These are phyloP conservation scores for Trichoderma citrinoviride DNA, from an alignment of 2,329 filamentous ascomycete species.

Conservation along the genomic window DNA sequence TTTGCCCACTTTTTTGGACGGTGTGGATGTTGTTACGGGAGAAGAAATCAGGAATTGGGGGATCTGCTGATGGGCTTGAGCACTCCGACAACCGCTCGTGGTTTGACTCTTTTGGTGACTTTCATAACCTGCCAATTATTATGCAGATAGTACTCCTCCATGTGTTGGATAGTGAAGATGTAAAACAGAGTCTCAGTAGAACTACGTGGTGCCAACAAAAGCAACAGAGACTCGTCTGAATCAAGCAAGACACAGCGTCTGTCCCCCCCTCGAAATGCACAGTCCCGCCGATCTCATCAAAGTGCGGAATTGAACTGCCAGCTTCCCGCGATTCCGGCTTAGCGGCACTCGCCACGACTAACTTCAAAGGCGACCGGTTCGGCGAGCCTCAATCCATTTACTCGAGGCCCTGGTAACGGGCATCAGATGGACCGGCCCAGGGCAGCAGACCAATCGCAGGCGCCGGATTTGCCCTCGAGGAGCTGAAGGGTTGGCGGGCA, in stretches of 20 bases:
- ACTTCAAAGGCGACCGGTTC: background rate
- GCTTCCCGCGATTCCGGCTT: constrained; percentile 1
- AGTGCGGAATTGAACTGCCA: background rate
- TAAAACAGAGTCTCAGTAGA: too few species aligned
- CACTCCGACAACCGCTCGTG: background rate
- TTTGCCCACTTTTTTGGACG: background rate
- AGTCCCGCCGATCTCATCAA: too few species aligned
- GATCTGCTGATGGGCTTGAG: background rate
- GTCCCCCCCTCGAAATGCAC: too few species aligned
- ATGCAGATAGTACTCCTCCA: too few species aligned
- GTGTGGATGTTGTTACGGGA: background rate
- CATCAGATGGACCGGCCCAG: background rate
- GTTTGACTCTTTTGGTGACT: background rate
- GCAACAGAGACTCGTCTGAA: too few species aligned
- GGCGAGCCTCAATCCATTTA: constrained; percentile 11
- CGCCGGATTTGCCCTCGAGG: background rate
- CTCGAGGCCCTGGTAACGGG: too few species aligned
- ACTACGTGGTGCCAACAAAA: too few species aligned
- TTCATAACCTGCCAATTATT: too few species aligned
- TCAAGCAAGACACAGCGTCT: too few species aligned
- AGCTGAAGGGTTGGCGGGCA: background rate
- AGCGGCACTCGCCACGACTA: constrained; percentile 14
- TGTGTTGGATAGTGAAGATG: too few species aligned
- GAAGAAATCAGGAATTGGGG: background rate
- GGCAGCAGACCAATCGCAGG: background rate